phyloP scores from a whole-genome alignment of 2,329 filamentous ascomycete species.

The Colletotrichum echinochloae region DNA sequence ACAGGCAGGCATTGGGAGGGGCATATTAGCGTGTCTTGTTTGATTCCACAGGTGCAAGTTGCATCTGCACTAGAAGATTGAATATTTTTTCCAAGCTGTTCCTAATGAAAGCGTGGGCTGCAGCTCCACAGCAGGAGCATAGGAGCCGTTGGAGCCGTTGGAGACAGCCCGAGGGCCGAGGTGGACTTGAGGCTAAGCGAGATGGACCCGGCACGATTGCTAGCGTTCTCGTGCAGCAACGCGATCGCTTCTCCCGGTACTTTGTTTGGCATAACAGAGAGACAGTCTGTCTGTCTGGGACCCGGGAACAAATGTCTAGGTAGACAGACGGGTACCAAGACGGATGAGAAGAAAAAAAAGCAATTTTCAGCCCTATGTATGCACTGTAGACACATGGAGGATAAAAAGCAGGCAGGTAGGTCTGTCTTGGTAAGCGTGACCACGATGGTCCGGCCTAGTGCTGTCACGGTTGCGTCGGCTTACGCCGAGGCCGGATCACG shows the following conservation, averaged over 20 bases:
- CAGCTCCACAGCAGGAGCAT: background rate
- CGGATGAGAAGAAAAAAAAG: background rate
- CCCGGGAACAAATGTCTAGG: background rate
- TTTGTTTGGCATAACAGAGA: conserved; percentile 3
- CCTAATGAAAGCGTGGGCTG: background rate
- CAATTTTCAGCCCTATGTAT: conserved; percentile 29
- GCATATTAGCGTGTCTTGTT: conserved; percentile 31
- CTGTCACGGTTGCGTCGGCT: conserved; percentile 13
- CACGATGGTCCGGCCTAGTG: conserved; percentile 14
- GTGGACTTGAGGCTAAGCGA: conserved; percentile 18
- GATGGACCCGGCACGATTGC: conserved; percentile 10
- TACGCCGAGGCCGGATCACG: conserved; percentile 15
- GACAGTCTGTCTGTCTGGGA: background rate
- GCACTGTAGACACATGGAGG: background rate
- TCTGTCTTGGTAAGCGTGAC: conserved; percentile 10
- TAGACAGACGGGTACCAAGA: too few relatives aligned
- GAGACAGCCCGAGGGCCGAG: conserved; percentile 7
- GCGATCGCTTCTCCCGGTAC: background rate
- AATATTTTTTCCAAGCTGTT: background rate
- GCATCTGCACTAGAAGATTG: conserved; percentile 12
- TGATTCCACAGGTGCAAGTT: conserved; percentile 19
- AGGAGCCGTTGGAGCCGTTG: conserved; percentile 5
- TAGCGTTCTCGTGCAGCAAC: conserved; percentile 15
- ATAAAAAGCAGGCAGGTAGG: background rate
- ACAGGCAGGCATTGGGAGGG: conserved; percentile 15